Conservation (phyloP, 2,329 filamentous ascomycete species). For the Colletotrichum sp. region DNA sequence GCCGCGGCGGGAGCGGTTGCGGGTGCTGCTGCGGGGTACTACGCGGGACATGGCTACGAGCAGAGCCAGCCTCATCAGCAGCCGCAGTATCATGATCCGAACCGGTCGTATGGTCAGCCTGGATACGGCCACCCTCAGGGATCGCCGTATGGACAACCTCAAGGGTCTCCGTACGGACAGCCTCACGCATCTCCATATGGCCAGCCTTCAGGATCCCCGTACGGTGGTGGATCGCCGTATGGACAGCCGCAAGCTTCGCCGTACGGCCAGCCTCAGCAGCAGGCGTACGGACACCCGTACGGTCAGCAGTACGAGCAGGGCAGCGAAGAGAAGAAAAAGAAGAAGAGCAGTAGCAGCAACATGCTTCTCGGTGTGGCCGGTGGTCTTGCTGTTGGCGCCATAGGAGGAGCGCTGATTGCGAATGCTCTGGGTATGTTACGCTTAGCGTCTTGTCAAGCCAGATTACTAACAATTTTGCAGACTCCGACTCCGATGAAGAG, state of each 20-base stretch:
- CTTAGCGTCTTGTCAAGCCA: rapidly evolving
- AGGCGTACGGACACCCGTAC: not conserved
- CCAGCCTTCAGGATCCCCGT: not conserved
- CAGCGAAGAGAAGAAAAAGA: constrained; percentile 28
- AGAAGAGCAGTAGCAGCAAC: constrained; percentile 51
- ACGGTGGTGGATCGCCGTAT: not conserved
- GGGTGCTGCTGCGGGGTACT: constrained; percentile 13
- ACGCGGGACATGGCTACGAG: not conserved
- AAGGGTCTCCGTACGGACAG: not conserved
- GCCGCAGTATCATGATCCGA: not conserved
- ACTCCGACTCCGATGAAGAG: not conserved
- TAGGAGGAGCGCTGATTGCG: constrained; percentile 63
- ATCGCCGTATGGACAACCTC: not conserved
- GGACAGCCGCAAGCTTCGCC: not conserved
- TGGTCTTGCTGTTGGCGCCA: constrained; percentile 59
- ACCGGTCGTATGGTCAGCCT: not conserved
- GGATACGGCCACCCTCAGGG: not conserved
- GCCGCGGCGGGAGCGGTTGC: constrained; percentile 12
- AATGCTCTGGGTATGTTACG: constrained; percentile 57
- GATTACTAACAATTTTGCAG: not conserved
- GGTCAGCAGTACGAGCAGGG: constrained; percentile 1
- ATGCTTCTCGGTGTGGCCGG: constrained; percentile 62
- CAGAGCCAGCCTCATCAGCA: not conserved
- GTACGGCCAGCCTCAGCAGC: not conserved
- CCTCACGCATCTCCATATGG: not conserved